phyloP scores from a whole-genome alignment of 106 monocot genomes.

The Allium cepa region DNA sequence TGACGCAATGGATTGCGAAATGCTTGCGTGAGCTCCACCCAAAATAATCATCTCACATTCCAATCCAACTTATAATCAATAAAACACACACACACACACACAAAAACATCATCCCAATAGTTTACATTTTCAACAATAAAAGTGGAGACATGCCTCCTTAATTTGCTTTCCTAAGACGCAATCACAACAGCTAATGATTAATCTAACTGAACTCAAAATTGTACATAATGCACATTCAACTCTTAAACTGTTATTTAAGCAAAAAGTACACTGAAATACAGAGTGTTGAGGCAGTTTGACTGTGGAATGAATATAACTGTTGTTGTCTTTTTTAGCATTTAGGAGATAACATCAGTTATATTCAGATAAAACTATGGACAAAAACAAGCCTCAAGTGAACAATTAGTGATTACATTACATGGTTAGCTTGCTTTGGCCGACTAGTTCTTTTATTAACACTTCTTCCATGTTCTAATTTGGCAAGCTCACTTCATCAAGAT shows the following conservation, averaged over 20 bases:
- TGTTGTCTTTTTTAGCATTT: too few species aligned
- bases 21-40: slow-evolving; percentile 29
- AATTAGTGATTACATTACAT: background rate
- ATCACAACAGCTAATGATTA: background rate
- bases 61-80: background rate
- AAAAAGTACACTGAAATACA: background rate
- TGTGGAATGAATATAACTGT: too few species aligned
- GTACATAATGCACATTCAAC: background rate
- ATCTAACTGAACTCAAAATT: background rate
- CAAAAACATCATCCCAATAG: too few species aligned
- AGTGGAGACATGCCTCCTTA: background rate
- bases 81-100: background rate
- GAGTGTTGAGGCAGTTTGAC: too few species aligned
- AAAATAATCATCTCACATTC: background rate
- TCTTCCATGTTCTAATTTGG: slow-evolving; percentile 9
- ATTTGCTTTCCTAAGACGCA: slow-evolving; percentile 19
- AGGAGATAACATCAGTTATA: too few species aligned
- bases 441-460: background rate
- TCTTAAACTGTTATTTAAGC: background rate
- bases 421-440: slow-evolving; percentile 4
- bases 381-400: too few species aligned
- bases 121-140: background rate
- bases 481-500: slow-evolving; percentile 73
- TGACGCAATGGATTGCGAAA: slow-evolving; percentile 26
- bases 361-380: too few species aligned